Conservation (phyloP, 768 basidiomycete species). For the Tricholoma matsutake region DNA sequence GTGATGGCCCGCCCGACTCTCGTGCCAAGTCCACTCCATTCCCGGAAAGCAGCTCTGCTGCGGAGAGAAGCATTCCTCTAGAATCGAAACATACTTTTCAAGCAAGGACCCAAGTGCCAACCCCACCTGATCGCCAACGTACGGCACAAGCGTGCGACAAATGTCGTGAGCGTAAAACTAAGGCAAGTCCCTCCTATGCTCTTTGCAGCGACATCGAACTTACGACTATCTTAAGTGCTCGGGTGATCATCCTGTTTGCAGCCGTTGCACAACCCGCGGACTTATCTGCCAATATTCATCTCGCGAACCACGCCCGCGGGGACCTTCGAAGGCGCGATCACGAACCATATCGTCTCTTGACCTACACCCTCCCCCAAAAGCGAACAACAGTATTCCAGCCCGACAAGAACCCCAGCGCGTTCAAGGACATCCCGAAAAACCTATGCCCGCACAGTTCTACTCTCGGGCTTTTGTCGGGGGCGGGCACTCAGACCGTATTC, state of each 20-base stretch:
- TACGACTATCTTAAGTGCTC: constrained; percentile 41
- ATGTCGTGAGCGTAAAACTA: constrained; percentile 56
- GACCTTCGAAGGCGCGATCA: constrained; percentile 27
- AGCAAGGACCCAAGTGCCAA: constrained; percentile 7
- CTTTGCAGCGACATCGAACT: neutral
- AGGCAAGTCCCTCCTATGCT: constrained; percentile 31
- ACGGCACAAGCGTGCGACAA: constrained; percentile 55
- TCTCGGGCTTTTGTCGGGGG: constrained; percentile 6
- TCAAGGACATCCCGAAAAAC: neutral
- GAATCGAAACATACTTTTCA: constrained; percentile 14
- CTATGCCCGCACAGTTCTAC: constrained; percentile 2
- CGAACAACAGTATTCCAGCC: neutral
- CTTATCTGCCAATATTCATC: constrained; percentile 49
- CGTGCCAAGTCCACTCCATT: constrained; percentile 5
- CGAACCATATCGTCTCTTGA: constrained; percentile 25
- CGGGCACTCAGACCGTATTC: constrained; percentile 4
- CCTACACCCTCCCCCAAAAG: constrained; percentile 12
- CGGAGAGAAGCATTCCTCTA: constrained; percentile 10
- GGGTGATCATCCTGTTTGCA: constrained; percentile 52
- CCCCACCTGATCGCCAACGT: constrained; percentile 34
- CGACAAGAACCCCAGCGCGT: constrained; percentile 8
- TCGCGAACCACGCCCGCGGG: constrained; percentile 34
- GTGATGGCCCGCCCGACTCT: constrained; percentile 6
- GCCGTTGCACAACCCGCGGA: constrained; percentile 46
- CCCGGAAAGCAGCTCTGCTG: constrained; percentile 5